These are phyloP conservation scores for Candida mesenterica DNA, from an alignment of 1,139 yeast genomes.

Conservation along the genomic window DNA sequence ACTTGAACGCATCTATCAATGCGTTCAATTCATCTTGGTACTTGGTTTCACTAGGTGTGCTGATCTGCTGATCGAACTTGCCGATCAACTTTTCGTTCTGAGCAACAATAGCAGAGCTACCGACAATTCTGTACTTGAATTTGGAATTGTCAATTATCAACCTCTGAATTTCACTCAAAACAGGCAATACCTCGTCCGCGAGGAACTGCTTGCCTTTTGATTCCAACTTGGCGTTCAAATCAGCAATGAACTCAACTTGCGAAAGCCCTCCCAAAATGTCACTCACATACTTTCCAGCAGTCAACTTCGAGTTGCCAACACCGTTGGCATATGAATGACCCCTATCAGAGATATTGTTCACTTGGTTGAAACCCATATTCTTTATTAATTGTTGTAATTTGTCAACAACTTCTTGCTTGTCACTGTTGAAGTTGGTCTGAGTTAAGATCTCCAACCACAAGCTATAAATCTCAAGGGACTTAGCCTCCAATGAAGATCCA, in stretches of 20 bases:
- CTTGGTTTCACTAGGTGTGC: background rate
- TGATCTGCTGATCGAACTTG: slow-evolving; percentile 30
- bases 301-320: slow-evolving; percentile 62
- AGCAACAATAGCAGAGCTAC: slow-evolving; percentile 44
- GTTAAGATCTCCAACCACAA: slow-evolving; percentile 67
- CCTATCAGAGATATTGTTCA: slow-evolving; percentile 75
- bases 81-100: slow-evolving; percentile 42
- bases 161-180: slow-evolving; percentile 54
- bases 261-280: slow-evolving; percentile 71
- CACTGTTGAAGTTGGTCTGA: slow-evolving; percentile 59
- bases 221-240: slow-evolving; percentile 53
- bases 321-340: slow-evolving; percentile 86
- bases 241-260: slow-evolving; percentile 69
- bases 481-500: slow-evolving; percentile 74
- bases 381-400: slow-evolving; percentile 75
- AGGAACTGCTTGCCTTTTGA: slow-evolving; percentile 50
- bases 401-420: slow-evolving; percentile 52
- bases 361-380: slow-evolving; percentile 72
- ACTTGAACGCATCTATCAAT: slow-evolving; percentile 12
- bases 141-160: slow-evolving; percentile 33
- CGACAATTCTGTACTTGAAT: slow-evolving; percentile 58
- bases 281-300: slow-evolving; percentile 56
- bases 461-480: slow-evolving; percentile 56
- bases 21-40: slow-evolving; percentile 4
- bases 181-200: slow-evolving; percentile 58